phyloP scores from a whole-genome alignment of 1,139 yeast species.

The Kodamaea alishanica region DNA sequence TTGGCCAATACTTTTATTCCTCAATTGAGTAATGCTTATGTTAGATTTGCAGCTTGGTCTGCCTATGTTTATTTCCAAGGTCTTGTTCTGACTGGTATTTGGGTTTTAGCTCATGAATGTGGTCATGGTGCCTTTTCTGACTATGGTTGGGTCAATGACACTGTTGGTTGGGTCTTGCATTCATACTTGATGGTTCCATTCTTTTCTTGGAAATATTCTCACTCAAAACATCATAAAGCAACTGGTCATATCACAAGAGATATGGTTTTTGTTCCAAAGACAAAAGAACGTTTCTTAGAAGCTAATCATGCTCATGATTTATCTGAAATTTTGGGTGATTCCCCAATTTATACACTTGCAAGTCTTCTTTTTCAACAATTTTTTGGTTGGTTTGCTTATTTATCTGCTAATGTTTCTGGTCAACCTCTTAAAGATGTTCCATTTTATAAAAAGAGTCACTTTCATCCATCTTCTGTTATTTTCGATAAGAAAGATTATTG shows the following conservation, averaged over 20 bases:
- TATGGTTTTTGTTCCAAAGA: slow-evolving; percentile 77
- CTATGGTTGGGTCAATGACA: slow-evolving; percentile 63
- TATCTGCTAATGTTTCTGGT: slow-evolving; percentile 73
- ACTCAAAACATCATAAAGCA: slow-evolving; percentile 83
- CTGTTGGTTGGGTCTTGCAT: slow-evolving; percentile 80
- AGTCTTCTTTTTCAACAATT: slow-evolving; percentile 64
- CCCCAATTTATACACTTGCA: slow-evolving; percentile 62
- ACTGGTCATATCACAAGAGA: slow-evolving; percentile 80
- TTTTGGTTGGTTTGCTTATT: slow-evolving; percentile 70
- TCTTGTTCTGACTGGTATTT: slow-evolving; percentile 70
- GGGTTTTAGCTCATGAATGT: slow-evolving; percentile 90
- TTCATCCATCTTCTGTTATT: slow-evolving; percentile 67
- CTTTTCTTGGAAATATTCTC: slow-evolving; percentile 82
- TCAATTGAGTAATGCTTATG: slow-evolving; percentile 16
- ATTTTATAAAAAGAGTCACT: slow-evolving; percentile 51
- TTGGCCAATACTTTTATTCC: slow-evolving; percentile 53
- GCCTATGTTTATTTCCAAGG: slow-evolving; percentile 50
- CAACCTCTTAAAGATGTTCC: slow-evolving; percentile 58
- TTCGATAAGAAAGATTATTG: slow-evolving; percentile 69
- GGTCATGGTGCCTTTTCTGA: slow-evolving; percentile 86
- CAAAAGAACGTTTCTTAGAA: slow-evolving; percentile 52
- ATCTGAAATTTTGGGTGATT: slow-evolving; percentile 64
- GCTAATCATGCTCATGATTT: slow-evolving; percentile 38
- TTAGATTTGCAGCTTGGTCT: slow-evolving; percentile 39
- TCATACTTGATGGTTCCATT: slow-evolving; percentile 77